Evolutionary conservation across 108 stramenopile genomes (phyloP).

Genomic region (Cyclotella atomus): DNA sequence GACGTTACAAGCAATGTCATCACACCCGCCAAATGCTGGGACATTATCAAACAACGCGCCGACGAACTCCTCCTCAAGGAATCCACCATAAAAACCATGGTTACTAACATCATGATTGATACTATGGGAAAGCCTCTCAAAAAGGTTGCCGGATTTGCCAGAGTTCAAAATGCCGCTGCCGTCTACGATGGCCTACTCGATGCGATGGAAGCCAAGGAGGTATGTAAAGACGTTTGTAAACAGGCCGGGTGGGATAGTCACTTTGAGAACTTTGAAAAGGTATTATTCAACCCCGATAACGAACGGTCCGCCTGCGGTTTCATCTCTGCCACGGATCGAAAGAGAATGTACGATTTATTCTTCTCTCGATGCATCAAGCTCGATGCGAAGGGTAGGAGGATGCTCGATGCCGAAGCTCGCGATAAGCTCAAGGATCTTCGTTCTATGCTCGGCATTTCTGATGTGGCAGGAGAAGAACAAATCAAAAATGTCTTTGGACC

Average conservation of each 20-base stretch:
- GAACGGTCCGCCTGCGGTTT: constrained; percentile 76
- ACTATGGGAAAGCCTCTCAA: constrained; percentile 76
- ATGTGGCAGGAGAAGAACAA: constrained; percentile 67
- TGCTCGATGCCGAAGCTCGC: constrained; percentile 64
- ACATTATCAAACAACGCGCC: constrained; percentile 64
- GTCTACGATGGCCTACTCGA: constrained; percentile 72
- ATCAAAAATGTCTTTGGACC: constrained; percentile 75
- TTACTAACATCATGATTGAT: constrained; percentile 78
- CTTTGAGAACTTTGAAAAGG: constrained; percentile 68
- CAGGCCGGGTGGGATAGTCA: constrained; percentile 79
- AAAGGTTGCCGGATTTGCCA: constrained; percentile 69
- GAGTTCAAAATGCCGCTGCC: constrained; percentile 82
- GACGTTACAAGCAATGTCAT: constrained; percentile 55
- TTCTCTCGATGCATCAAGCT: constrained; percentile 61
- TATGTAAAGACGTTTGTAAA: constrained; percentile 60
- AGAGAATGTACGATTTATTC: constrained; percentile 81
- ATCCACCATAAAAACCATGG: constrained; percentile 52
- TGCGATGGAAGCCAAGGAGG: constrained; percentile 74
- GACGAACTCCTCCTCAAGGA: constrained; percentile 74
- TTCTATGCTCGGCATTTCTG: constrained; percentile 71
- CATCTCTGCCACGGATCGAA: constrained; percentile 58
- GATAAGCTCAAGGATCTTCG: constrained; percentile 58
- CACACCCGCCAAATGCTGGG: constrained; percentile 71
- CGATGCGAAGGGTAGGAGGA: constrained; percentile 55
- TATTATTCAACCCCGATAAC: constrained; percentile 77